Evolutionary conservation across 495 filamentous ascomycete genomes (phyloP).

Genomic region (Trichocladium uniseriatum): DNA sequence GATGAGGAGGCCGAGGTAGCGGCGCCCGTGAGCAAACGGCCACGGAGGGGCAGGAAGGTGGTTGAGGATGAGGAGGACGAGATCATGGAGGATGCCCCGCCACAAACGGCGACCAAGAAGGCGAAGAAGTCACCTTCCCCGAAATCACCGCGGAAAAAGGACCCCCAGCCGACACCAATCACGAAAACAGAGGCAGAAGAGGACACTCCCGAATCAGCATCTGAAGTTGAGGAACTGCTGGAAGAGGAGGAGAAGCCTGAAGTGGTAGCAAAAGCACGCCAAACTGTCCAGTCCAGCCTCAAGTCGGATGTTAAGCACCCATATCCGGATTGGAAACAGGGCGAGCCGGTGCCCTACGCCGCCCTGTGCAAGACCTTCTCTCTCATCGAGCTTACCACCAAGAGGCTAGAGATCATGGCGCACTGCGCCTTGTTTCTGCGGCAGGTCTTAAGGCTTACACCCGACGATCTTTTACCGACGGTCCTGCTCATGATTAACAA

Average conservation of each 20-base stretch:
- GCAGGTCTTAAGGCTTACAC: conserved; percentile 86
- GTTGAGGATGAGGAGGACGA: conserved; percentile 38
- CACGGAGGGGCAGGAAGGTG: conserved; percentile 30
- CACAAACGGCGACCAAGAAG: conserved; percentile 15
- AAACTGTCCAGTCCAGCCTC: conserved; percentile 75
- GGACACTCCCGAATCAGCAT: conserved; percentile 44
- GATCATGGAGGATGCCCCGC: conserved; percentile 27
- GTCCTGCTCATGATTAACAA: conserved; percentile 97
- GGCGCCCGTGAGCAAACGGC: conserved; percentile 46
- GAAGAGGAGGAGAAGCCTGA: conserved; percentile 72
- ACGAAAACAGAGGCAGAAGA: conserved; percentile 33
- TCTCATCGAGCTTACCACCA: conserved; percentile 84
- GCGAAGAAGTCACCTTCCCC: conserved; percentile 7
- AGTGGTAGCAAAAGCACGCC: conserved; percentile 62
- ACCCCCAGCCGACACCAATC: conserved; percentile 11
- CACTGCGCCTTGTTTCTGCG: conserved; percentile 85
- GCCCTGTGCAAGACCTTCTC: conserved; percentile 93
- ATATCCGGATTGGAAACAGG: conserved; percentile 88
- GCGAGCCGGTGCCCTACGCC: conserved; percentile 85
- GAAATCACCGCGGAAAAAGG: conserved; percentile 8
- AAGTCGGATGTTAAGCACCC: conserved; percentile 58
- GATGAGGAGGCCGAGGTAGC: conserved; percentile 40
- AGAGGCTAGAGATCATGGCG: conserved; percentile 74
- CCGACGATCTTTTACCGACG: conserved; percentile 75
- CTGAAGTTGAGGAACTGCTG: conserved; percentile 42